phyloP scores from a whole-genome alignment of 148 eudicot genomes.

The Silene conica region DNA sequence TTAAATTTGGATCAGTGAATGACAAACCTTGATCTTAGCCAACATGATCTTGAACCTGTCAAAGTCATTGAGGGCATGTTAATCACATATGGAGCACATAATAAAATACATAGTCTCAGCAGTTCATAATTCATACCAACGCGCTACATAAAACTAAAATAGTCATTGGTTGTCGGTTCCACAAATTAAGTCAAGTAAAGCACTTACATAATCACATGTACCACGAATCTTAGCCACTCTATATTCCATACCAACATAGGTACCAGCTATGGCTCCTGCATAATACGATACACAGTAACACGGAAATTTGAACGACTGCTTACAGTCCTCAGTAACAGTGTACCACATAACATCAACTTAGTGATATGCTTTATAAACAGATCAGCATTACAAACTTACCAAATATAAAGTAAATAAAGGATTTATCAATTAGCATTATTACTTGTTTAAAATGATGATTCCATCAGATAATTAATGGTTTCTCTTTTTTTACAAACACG shows the following conservation, averaged over 20 bases:
- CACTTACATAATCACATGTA: slow-evolving; percentile 70
- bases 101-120: too few relatives aligned
- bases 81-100: not conserved
- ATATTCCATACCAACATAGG: slow-evolving; percentile 82
- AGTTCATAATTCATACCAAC: too few relatives aligned
- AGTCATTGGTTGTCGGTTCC: not conserved
- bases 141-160: not conserved
- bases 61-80: slow-evolving; percentile 47
- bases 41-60: slow-evolving; percentile 71
- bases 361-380: too few relatives aligned
- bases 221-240: slow-evolving; percentile 69
- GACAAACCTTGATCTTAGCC: slow-evolving; percentile 65
- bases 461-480: too few relatives aligned
- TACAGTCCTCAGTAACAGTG: not conserved
- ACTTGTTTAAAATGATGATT: too few relatives aligned
- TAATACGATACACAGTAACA: not conserved
- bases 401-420: too few relatives aligned
- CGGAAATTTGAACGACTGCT: not conserved
- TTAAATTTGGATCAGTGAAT: not conserved
- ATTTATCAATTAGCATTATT: too few relatives aligned
- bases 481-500: too few relatives aligned
- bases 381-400: too few relatives aligned
- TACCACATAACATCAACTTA: too few relatives aligned
- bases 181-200: not conserved
- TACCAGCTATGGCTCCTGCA: slow-evolving; percentile 81